Conservation (phyloP, 371 early-diverging fungal species). For the Phascolomyces articulosus region DNA sequence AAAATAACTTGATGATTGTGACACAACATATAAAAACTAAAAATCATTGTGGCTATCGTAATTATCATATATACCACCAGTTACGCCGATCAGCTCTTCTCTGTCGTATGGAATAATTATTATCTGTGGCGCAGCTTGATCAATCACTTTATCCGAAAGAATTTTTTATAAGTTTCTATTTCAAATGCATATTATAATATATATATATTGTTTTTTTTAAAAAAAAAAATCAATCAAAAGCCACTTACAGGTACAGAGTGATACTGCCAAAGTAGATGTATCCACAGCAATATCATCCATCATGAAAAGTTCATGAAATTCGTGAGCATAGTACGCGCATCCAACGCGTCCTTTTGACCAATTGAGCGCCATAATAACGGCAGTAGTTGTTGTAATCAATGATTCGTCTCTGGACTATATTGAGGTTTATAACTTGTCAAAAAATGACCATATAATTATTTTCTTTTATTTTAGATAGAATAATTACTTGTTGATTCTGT, state of each 20-base stretch:
- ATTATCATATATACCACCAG: not conserved
- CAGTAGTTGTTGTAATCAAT: not conserved
- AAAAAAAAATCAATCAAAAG: not conserved
- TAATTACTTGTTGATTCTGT: not conserved
- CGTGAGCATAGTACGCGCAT: slow-evolving; percentile 53
- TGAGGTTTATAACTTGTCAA: too few relatives aligned
- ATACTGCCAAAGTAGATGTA: slow-evolving; percentile 29
- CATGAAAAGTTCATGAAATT: slow-evolving; percentile 44
- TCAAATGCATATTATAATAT: not conserved
- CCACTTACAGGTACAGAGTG: slow-evolving; percentile 38
- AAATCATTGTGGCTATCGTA: too few relatives aligned
- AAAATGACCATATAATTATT: too few relatives aligned
- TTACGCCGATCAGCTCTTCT: slow-evolving; percentile 20
- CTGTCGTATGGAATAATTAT: slow-evolving; percentile 40
- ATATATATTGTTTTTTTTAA: not conserved
- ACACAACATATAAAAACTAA: not conserved
- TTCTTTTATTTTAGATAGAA: too few relatives aligned
- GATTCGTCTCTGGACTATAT: not conserved
- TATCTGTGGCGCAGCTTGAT: slow-evolving; percentile 32
- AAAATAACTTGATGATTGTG: not conserved
- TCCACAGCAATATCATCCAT: slow-evolving; percentile 60
- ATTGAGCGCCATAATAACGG: slow-evolving; percentile 48
- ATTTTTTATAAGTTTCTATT: too few relatives aligned
- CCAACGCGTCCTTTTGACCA: slow-evolving; percentile 47
- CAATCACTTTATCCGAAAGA: slow-evolving; percentile 7